These are phyloP conservation scores for Arachnomyces sp. DNA, from an alignment of 2,329 filamentous ascomycete species.

Conservation along the genomic window DNA sequence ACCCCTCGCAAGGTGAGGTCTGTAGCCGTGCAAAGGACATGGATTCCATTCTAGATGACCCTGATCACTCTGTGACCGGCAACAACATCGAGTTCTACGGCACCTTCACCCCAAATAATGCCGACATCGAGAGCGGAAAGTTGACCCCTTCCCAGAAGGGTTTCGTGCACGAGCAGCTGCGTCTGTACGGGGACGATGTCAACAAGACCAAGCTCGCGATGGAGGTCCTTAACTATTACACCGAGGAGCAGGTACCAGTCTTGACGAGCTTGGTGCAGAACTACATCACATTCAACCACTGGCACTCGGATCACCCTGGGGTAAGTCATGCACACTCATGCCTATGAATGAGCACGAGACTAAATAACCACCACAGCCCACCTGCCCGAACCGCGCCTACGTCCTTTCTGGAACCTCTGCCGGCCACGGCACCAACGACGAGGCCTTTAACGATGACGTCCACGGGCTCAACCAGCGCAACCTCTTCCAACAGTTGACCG, in stretches of 20 bases:
- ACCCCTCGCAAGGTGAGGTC: conserved; percentile 19
- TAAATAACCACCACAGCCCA: conserved; percentile 24
- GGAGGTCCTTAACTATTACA: conserved; percentile 40
- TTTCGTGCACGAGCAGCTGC: conserved; percentile 37
- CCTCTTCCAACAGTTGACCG: conserved; percentile 34
- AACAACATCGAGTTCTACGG: conserved; percentile 40
- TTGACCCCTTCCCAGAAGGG: conserved; percentile 26
- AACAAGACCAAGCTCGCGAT: conserved; percentile 24
- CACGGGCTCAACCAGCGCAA: conserved; percentile 24
- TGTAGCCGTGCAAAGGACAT: conserved; percentile 31
- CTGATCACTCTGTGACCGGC: conserved; percentile 34
- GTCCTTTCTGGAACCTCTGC: conserved; percentile 24
- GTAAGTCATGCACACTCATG: conserved; percentile 21
- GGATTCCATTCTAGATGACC: conserved; percentile 36
- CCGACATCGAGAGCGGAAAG: conserved; percentile 24
- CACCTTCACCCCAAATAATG: conserved; percentile 32
- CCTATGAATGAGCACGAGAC: neutral
- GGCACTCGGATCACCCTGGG: conserved; percentile 36
- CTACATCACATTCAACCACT: conserved; percentile 38
- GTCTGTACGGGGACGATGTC: conserved; percentile 24
- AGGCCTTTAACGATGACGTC: conserved; percentile 15
- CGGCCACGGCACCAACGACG: conserved; percentile 28
- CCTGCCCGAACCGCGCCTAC: conserved; percentile 35
- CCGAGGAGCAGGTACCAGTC: conserved; percentile 35
- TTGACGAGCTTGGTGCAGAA: conserved; percentile 34